These are phyloP conservation scores for Cladobotryum mycophilum DNA, from an alignment of 2,329 filamentous ascomycete species.

Conservation along the genomic window DNA sequence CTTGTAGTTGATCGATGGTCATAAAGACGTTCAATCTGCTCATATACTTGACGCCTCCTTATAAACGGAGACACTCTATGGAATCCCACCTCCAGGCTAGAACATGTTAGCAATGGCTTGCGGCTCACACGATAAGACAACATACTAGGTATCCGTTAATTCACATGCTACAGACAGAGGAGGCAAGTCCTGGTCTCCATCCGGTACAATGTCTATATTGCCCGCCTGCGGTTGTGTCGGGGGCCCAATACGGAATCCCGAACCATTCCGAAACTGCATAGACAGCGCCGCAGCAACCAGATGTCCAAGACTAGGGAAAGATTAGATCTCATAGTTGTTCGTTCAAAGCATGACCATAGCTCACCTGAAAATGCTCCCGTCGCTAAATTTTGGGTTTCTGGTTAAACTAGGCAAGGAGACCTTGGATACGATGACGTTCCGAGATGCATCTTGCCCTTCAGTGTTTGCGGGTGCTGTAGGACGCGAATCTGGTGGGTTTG, in stretches of 20 bases:
- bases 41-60: conserved; percentile 2
- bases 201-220: neutral
- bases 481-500: too few relatives aligned
- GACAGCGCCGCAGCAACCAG: conserved; percentile 8
- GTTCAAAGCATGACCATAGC: neutral
- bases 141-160: conserved; percentile 3
- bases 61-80: conserved; percentile 8
- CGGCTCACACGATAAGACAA: neutral
- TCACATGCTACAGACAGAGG: conserved; percentile 4
- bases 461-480: neutral
- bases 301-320: conserved; percentile 2
- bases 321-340: neutral
- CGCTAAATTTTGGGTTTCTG: conserved; percentile 2
- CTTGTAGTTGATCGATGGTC: neutral
- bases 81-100: conserved; percentile 2
- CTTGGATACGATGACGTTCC: neutral
- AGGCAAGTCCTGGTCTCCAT: neutral
- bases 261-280: conserved; percentile 5
- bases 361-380: conserved; percentile 8
- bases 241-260: neutral
- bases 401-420: neutral
- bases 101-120: neutral
- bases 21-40: conserved; percentile 6
- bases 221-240: conserved; percentile 1
- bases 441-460: neutral